Conservation (phyloP, 768 basidiomycete species). For the Coprinellus aureogranulatus region DNA sequence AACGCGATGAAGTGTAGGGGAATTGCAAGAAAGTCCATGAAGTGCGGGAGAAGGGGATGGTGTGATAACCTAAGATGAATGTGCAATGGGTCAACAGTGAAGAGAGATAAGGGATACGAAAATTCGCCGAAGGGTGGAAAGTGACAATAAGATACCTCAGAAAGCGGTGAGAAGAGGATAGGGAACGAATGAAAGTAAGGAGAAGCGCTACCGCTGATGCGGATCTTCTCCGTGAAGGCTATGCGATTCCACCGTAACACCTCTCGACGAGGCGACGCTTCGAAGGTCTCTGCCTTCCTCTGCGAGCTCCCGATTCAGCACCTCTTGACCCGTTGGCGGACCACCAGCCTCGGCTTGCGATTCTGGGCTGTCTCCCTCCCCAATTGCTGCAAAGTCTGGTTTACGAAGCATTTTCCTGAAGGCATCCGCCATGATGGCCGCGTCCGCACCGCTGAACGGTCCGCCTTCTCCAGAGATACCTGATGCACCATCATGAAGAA, state of each 20-base stretch:
- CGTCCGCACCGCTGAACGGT: constrained; percentile 80
- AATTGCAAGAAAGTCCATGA: not conserved
- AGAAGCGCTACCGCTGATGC: not conserved
- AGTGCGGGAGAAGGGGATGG: too few species aligned
- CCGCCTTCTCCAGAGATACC: constrained; percentile 68
- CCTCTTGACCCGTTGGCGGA: constrained; percentile 20
- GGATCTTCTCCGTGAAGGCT: constrained; percentile 40
- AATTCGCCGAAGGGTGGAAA: not conserved
- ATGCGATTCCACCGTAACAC: constrained; percentile 72
- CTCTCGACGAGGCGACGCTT: constrained; percentile 77
- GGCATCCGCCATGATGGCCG: constrained; percentile 90
- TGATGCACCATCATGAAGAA: constrained; percentile 72
- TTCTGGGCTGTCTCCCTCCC: constrained; percentile 69
- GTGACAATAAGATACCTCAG: not conserved
- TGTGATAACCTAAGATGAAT: not conserved
- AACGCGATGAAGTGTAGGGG: not conserved
- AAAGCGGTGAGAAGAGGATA: not conserved
- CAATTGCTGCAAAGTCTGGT: constrained; percentile 79
- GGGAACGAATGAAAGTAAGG: not conserved
- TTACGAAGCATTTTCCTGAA: constrained; percentile 86
- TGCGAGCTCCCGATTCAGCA: constrained; percentile 73
- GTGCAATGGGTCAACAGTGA: not conserved
- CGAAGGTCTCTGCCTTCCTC: constrained; percentile 89
- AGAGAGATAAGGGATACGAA: not conserved
- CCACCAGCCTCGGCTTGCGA: constrained; percentile 22